Conservation (phyloP, 2,329 filamentous ascomycete species). For the Cercospora sesami region DNA sequence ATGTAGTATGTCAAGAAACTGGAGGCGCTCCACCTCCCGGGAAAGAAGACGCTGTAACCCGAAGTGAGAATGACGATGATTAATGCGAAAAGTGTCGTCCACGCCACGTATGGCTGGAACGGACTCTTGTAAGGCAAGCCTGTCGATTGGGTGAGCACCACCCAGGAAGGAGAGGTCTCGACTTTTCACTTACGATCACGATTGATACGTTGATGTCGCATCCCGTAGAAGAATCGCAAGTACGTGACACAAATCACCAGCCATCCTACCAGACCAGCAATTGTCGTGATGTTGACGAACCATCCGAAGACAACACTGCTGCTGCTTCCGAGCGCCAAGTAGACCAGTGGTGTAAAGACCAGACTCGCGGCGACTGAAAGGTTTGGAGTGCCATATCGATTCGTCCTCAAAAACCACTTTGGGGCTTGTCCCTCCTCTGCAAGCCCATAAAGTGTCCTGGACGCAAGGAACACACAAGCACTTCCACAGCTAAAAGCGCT, state of each 20-base stretch:
- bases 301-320: slow-evolving; percentile 23
- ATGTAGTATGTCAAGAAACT: slow-evolving; percentile 26
- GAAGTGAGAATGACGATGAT: slow-evolving; percentile 67
- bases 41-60: slow-evolving; percentile 58
- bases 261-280: slow-evolving; percentile 25
- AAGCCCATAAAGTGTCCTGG: slow-evolving; percentile 52
- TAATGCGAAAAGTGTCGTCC: slow-evolving; percentile 56
- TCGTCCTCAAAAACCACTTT: slow-evolving; percentile 47
- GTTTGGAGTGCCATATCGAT: slow-evolving; percentile 22
- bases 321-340: slow-evolving; percentile 22
- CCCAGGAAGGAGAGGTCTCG: too few relatives aligned
- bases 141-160: not conserved
- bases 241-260: slow-evolving; percentile 24
- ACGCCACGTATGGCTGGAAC: slow-evolving; percentile 56
- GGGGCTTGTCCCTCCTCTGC: slow-evolving; percentile 55
- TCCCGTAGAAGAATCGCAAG: slow-evolving; percentile 21
- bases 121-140: slow-evolving; percentile 44
- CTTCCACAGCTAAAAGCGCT: slow-evolving; percentile 23
- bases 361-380: slow-evolving; percentile 18
- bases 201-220: slow-evolving; percentile 17
- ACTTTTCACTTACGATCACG: slow-evolving; percentile 13
- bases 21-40: slow-evolving; percentile 39
- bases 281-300: slow-evolving; percentile 27
- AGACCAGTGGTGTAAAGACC: slow-evolving; percentile 24
- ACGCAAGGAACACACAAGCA: slow-evolving; percentile 63